These are phyloP conservation scores for Botrytis fragariae DNA, from an alignment of 2,329 filamentous ascomycete species.

Conservation along the genomic window DNA sequence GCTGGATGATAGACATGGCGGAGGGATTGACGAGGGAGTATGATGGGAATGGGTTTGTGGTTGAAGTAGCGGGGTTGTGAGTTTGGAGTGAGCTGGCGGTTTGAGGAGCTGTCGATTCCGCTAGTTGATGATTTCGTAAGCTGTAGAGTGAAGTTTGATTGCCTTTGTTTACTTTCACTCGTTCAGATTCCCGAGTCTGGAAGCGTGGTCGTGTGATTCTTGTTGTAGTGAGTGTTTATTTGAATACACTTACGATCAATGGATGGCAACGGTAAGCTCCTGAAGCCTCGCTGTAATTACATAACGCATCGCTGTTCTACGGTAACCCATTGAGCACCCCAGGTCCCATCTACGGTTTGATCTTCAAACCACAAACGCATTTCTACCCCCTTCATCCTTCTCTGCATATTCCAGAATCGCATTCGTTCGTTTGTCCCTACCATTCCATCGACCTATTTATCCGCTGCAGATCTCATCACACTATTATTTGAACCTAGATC, in stretches of 20 bases:
- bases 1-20: slow-evolving; percentile 65
- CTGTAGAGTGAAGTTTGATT: too few relatives aligned
- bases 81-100: slow-evolving; percentile 9
- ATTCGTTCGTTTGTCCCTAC: neutral
- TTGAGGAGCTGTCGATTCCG: neutral
- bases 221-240: neutral
- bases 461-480: slow-evolving; percentile 17
- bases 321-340: neutral
- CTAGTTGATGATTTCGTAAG: neutral
- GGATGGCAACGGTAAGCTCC: neutral
- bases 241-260: neutral
- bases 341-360: neutral
- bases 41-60: neutral
- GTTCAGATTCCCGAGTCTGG: neutral
- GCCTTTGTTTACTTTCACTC: neutral
- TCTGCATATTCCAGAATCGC: slow-evolving; percentile 21
- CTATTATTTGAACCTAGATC: neutral
- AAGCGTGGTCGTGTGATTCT: neutral
- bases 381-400: slow-evolving; percentile 3
- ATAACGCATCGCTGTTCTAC: neutral
- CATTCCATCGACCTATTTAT: neutral
- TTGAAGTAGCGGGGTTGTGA: slow-evolving; percentile 18
- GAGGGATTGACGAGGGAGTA: neutral
- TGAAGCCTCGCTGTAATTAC: neutral
- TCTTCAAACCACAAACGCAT: neutral